Evolutionary conservation across 164 flowering plant species (phyloP).

Genomic region (grape (Vitis vinifera)): DNA sequence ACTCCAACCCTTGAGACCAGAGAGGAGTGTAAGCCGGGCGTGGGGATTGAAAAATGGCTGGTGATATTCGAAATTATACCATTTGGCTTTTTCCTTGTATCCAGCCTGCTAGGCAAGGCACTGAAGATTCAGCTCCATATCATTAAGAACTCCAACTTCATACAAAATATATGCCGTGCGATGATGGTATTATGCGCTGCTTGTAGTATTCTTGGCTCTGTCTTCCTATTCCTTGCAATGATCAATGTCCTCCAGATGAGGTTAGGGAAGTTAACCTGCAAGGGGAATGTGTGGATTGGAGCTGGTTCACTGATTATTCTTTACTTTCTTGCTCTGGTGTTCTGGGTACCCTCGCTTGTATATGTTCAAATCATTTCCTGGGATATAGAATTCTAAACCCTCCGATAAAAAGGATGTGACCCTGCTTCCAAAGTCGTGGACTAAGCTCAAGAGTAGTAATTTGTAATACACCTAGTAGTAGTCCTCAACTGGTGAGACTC

Average conservation of each 20-base stretch:
- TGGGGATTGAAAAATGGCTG: not conserved
- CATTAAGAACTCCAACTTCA: not conserved
- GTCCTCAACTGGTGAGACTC: no score
- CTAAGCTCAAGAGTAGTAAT: no score
- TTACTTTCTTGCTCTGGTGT: not conserved
- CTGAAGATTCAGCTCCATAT: constrained; percentile 4
- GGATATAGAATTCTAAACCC: no score
- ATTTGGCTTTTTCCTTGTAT: constrained; percentile 7
- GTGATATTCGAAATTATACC: not conserved
- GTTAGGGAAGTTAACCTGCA: constrained; percentile 10
- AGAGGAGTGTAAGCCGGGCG: constrained; percentile 2
- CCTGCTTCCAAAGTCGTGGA: no score
- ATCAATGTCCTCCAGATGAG: constrained; percentile 5
- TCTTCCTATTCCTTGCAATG: constrained; percentile 5
- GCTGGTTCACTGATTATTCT: not conserved
- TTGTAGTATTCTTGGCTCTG: not conserved
- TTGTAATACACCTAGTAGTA: no score
- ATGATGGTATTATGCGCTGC: not conserved
- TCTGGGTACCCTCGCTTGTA: not conserved
- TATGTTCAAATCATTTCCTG: no score
- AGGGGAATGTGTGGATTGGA: not conserved
- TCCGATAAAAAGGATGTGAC: no score
- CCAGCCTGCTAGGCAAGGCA: constrained; percentile 2
- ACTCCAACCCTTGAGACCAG: not conserved
- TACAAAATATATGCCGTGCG: not conserved